Evolutionary conservation across 192 early-diverging fungal genomes (phyloP).

Genomic region (Oehlia diaphana): DNA sequence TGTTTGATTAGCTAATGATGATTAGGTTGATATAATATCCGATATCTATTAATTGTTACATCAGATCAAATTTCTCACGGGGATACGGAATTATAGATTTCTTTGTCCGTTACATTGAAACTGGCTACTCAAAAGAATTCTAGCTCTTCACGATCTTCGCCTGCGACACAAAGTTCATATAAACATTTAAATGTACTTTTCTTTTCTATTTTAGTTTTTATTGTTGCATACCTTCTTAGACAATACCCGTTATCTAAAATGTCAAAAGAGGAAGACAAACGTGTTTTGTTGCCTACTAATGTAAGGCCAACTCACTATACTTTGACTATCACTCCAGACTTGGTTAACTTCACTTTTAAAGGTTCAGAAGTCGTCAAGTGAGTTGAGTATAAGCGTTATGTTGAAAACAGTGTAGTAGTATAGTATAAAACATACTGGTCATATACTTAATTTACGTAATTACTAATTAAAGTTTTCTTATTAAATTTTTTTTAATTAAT

Average conservation of each 20-base stretch:
- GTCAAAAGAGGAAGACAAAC: slow-evolving; percentile 38
- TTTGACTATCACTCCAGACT: slow-evolving; percentile 75
- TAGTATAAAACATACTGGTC: background rate
- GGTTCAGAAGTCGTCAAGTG: slow-evolving; percentile 44
- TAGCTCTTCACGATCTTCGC: background rate
- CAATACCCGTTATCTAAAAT: slow-evolving; percentile 5
- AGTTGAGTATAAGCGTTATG: background rate
- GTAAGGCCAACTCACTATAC: slow-evolving; percentile 85
- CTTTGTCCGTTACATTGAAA: too few relatives aligned
- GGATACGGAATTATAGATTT: too few relatives aligned
- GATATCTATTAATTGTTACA: too few relatives aligned
- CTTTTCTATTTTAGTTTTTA: slow-evolving; percentile 3
- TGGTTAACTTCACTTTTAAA: slow-evolving; percentile 76
- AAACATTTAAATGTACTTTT: background rate
- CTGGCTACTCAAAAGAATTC: too few relatives aligned
- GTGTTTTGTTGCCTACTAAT: slow-evolving; percentile 85
- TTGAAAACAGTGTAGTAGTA: background rate
- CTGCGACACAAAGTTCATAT: background rate
- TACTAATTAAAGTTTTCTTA: background rate
- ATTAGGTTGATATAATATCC: too few relatives aligned
- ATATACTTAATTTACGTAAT: too few relatives aligned
- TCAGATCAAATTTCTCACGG: too few relatives aligned
- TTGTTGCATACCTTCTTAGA: background rate
- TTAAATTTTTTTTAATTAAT: background rate
- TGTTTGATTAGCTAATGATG: too few relatives aligned